Conservation (phyloP, 2,329 filamentous ascomycete species). For the Tolypocladium inflatum region DNA sequence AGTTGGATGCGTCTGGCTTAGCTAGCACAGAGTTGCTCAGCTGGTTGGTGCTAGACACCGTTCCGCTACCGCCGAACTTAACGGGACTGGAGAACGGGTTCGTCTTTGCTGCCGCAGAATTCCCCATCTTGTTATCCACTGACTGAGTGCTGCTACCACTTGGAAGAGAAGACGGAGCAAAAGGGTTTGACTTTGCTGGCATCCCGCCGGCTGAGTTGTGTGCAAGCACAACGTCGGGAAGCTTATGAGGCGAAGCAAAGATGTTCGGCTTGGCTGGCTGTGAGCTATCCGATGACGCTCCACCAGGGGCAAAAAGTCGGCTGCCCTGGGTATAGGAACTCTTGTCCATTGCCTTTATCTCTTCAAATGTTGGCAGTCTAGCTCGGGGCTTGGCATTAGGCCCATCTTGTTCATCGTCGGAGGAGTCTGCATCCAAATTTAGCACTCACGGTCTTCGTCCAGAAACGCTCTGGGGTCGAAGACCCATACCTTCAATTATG, state of each 20-base stretch:
- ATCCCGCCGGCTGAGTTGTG: not conserved
- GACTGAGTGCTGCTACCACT: not conserved
- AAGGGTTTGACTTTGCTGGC: constrained; percentile 3
- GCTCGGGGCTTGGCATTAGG: not conserved
- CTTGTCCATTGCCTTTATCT: not conserved
- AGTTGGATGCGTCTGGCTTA: not conserved
- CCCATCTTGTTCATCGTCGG: not conserved
- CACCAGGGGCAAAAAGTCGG: not conserved
- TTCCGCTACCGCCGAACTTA: not conserved
- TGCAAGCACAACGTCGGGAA: not conserved
- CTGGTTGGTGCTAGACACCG: not conserved
- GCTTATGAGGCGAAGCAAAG: constrained; percentile 1
- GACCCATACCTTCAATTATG: not conserved
- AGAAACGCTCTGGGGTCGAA: not conserved
- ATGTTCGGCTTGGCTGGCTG: constrained; percentile 3
- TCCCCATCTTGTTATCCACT: not conserved
- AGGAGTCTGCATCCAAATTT: not conserved
- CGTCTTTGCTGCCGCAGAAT: not conserved
- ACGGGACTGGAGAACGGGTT: constrained; percentile 2
- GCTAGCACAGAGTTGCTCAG: not conserved
- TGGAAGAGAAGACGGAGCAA: not conserved
- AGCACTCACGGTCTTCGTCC: not conserved
- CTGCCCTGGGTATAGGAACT: not conserved
- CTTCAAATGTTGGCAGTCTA: not conserved
- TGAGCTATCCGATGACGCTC: not conserved